Base-by-base conservation (phyloP, 2,329 filamentous ascomycete species). In the Verticillium zaregamsianum region DNA sequence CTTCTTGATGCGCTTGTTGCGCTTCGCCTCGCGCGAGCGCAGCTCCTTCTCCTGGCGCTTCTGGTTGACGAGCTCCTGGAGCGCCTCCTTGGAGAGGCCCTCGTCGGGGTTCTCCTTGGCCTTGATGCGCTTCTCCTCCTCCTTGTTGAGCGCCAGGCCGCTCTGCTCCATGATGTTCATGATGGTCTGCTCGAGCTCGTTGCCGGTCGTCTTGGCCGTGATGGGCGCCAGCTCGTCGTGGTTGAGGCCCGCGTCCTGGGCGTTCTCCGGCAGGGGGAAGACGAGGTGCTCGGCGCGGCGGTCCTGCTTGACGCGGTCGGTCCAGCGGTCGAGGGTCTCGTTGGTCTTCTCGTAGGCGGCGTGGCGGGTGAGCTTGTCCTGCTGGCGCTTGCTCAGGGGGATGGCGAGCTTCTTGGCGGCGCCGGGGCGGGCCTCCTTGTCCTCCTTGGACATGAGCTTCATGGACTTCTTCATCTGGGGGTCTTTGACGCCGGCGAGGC, bases 1-100 rank as follows among this genome's bases (percentile, higher is more conserved):
- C 81, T 98, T 98, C 79, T 97, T 97, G 77, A 99, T 92, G 28
- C 95, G 89, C 77, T 93, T 96, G 8, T 93, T 86, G 61, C 93
- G 90, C 54, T 93, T 89, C 70, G 96, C 90, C 76, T 98, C 94
- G 12, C 93, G 86, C 69, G 96, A 97, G 66, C 94, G 84, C 8
- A 97, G 78, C 69, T 98, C 94, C 67, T 95, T 85, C 65, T 91
- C 88, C 73, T 88, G 88, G 14, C 95, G 88, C 61, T 94, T 84
- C 70, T 93, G 87, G 57, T 89, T 87, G 61, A 89, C 83, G 28
- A 91, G 83, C 57, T 89, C 89, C 72, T 89, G 85, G 31, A 92
- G 86, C 68, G 92, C 90, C 70, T 87, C 89, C 57, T 89, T 81
- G 1, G 89, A 90, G 59, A 94, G 76, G 12, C 87, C 86, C 61